A percentile compares a stretch with the other conserved stretches of the same genome.
Conservation (phyloP, 139 green algal genomes). For the Monoraphidium neglectum region DNA sequence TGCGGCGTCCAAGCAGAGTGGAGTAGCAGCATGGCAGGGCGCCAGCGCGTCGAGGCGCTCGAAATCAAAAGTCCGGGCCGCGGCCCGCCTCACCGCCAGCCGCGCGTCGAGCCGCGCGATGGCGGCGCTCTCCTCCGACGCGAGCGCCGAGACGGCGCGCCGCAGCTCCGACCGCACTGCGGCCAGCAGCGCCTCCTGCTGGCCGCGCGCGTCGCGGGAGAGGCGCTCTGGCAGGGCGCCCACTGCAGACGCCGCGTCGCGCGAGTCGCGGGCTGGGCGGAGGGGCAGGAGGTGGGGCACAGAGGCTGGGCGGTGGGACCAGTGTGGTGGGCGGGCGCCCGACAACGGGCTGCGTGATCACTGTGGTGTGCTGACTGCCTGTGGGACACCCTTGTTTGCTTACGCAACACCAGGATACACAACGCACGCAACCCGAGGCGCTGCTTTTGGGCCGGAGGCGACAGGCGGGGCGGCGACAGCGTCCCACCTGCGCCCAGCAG, state of each 20-base stretch:
- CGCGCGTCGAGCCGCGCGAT: constrained; percentile 46
- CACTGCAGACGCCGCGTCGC: constrained; percentile 38
- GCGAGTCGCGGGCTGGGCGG: constrained; percentile 36
- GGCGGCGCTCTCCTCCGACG: constrained; percentile 34
- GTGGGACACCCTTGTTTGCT: neutral
- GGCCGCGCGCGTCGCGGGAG: constrained; percentile 21
- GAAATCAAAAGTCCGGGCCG: neutral
- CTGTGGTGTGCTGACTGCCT: too few relatives aligned
- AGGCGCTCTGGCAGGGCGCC: constrained; percentile 33
- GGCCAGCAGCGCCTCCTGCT: constrained; percentile 29
- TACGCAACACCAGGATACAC: constrained; percentile 1
- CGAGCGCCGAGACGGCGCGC: constrained; percentile 22
- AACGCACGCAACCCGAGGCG: neutral
- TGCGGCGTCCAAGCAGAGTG: neutral
- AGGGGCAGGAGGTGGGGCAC: neutral
- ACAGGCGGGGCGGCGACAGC: neutral
- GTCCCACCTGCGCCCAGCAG: constrained; percentile 40
- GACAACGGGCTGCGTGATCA: too few relatives aligned
- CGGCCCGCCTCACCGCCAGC: constrained; percentile 37
- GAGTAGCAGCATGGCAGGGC: neutral
- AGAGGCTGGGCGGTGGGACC: neutral
- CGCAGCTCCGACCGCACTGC: constrained; percentile 39
- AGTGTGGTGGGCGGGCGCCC: neutral
- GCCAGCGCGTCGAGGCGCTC: neutral
- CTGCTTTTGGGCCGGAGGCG: neutral